Evolutionary conservation across 2,329 filamentous ascomycete species (phyloP).

Genomic region (Alternaria sp.): DNA sequence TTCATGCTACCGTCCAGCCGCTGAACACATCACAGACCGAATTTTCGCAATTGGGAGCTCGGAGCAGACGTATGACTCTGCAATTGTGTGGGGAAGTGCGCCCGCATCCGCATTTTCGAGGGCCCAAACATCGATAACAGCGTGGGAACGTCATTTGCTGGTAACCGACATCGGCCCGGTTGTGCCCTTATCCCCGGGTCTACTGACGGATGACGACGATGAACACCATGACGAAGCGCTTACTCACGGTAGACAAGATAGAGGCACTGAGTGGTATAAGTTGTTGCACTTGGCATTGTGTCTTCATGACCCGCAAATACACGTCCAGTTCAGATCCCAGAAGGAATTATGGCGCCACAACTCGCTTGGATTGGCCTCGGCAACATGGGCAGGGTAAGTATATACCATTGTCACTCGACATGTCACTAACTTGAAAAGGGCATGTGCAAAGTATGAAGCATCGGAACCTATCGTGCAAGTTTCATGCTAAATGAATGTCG

Average conservation of each 20-base stretch:
- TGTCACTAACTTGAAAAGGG: conserved; percentile 60
- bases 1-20: conserved; percentile 45
- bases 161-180: conserved; percentile 26
- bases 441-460: conserved; percentile 66
- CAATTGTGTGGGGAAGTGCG: conserved; percentile 12
- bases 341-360: conserved; percentile 55
- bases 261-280: background rate
- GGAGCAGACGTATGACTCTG: conserved; percentile 16
- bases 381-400: conserved; percentile 81
- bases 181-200: conserved; percentile 7
- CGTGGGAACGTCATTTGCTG: conserved; percentile 24
- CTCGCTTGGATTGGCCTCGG: conserved; percentile 84
- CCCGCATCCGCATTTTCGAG: conserved; percentile 10
- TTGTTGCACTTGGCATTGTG: background rate
- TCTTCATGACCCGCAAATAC: background rate
- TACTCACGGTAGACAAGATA: background rate
- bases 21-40: conserved; percentile 13
- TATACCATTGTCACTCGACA: conserved; percentile 15
- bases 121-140: conserved; percentile 9
- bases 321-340: background rate
- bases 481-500: background rate
- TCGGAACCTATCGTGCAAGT: too few species aligned
- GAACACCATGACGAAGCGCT: conserved; percentile 11
- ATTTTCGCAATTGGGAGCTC: conserved; percentile 1
- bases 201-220: conserved; percentile 1